Evolutionary conservation across 306 rosid species (phyloP).

Genomic region (Prunus mongolica): DNA sequence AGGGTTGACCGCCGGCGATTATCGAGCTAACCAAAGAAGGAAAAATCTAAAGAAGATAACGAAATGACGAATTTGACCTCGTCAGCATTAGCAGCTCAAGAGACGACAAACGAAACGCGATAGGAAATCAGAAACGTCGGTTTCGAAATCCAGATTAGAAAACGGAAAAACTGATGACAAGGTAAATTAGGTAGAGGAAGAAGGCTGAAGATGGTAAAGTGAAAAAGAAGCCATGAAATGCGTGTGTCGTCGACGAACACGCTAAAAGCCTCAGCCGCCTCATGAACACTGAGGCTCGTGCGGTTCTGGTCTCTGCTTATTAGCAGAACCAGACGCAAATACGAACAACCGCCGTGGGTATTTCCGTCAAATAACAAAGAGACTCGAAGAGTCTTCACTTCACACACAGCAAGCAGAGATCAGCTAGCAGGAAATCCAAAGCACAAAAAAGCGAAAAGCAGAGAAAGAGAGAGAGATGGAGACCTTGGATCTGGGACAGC

Average conservation of each 20-base stretch:
- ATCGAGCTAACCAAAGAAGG: background rate
- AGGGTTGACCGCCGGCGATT: background rate
- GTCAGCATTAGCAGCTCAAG: conserved; percentile 4
- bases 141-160: background rate
- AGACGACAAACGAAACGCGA: background rate
- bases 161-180: background rate
- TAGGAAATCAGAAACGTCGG: background rate
- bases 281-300: background rate
- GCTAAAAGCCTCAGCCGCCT: background rate
- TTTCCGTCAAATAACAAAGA: background rate
- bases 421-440: conserved; percentile 25
- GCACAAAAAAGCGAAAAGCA: background rate
- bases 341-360: background rate
- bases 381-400: background rate
- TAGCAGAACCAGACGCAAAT: background rate
- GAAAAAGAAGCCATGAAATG: background rate
- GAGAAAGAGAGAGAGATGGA: background rate
- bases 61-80: conserved; percentile 28
- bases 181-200: background rate
- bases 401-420: conserved; percentile 15
- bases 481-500: conserved; percentile 88
- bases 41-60: background rate
- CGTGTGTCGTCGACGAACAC: background rate
- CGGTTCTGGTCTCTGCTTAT: background rate
- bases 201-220: background rate